Percentiles rank a stretch among this genome's conserved stretches.
These are phyloP conservation scores for Centaurea solstitialis DNA, from an alignment of 129 eudicot species.

Conservation along the genomic window DNA sequence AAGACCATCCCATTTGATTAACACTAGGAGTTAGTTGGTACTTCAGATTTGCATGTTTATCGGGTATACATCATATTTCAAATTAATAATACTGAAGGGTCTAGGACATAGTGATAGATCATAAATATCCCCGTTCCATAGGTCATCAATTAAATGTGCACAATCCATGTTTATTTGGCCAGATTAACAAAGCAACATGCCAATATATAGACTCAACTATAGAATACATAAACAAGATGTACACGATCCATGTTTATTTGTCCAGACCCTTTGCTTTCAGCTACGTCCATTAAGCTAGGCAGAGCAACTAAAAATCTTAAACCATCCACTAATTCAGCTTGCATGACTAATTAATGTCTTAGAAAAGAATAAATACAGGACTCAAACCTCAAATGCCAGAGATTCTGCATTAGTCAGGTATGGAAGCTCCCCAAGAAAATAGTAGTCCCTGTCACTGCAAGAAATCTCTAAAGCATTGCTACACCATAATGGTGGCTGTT, in stretches of 20 bases:
- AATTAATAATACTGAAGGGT: neutral
- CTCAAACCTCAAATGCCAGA: constrained; percentile 75
- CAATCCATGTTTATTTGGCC: neutral
- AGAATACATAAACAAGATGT: neutral
- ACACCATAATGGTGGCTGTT: constrained; percentile 96
- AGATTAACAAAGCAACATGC: neutral
- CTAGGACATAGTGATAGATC: neutral
- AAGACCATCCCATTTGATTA: neutral
- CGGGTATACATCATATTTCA: neutral
- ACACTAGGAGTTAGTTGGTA: neutral
- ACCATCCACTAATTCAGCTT: neutral
- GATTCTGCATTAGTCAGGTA: constrained; percentile 71
- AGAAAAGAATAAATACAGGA: constrained; percentile 13
- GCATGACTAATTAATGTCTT: constrained; percentile 10
- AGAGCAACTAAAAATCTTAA: neutral
- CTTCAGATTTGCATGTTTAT: neutral
- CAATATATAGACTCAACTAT: neutral
- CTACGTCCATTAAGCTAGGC: neutral
- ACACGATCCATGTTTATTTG: neutral
- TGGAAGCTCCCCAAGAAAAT: constrained; percentile 90
- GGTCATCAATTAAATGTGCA: neutral
- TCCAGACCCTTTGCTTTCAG: neutral
- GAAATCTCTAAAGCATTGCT: constrained; percentile 36
- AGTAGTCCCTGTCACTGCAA: constrained; percentile 76
- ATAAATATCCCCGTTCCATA: neutral